Evolutionary conservation across 1,139 yeast genomes (phyloP).

Genomic region (Zygosaccharomyces sapae): DNA sequence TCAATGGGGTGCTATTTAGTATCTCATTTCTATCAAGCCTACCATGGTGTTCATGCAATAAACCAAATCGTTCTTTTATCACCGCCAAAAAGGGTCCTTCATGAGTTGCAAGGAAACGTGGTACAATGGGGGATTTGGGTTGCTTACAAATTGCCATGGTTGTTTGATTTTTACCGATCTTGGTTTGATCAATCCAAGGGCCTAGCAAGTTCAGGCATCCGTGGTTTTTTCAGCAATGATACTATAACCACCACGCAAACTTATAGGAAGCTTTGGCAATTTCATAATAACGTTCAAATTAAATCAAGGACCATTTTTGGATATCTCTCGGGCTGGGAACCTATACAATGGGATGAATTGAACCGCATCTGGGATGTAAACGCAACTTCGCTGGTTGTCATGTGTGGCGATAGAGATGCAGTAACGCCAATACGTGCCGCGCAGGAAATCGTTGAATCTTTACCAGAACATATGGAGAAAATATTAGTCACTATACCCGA

Average conservation of each 20-base stretch:
- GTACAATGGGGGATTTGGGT: slow-evolving; percentile 18
- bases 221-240: slow-evolving; percentile 24
- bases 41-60: slow-evolving; percentile 6
- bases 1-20: slow-evolving; percentile 34
- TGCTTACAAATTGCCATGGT: slow-evolving; percentile 21
- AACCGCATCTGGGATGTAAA: not conserved
- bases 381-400: slow-evolving; percentile 9
- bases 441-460: slow-evolving; percentile 9
- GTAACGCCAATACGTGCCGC: slow-evolving; percentile 20
- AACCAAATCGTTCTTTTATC: slow-evolving; percentile 21
- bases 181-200: slow-evolving; percentile 34
- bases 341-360: slow-evolving; percentile 23
- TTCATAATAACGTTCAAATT: slow-evolving; percentile 29
- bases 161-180: slow-evolving; percentile 30
- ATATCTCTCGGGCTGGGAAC: slow-evolving; percentile 33
- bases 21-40: slow-evolving; percentile 20
- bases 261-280: slow-evolving; percentile 31
- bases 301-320: slow-evolving; percentile 29
- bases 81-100: slow-evolving; percentile 28
- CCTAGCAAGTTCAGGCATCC: slow-evolving; percentile 32
- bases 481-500: slow-evolving; percentile 14
- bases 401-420: slow-evolving; percentile 22
- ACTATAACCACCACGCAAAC: slow-evolving; percentile 11
- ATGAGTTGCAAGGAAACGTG: slow-evolving; percentile 17
- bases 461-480: slow-evolving; percentile 11